Conservation (phyloP, 2,329 filamentous ascomycete species). For the Lomentospora prolificans region DNA sequence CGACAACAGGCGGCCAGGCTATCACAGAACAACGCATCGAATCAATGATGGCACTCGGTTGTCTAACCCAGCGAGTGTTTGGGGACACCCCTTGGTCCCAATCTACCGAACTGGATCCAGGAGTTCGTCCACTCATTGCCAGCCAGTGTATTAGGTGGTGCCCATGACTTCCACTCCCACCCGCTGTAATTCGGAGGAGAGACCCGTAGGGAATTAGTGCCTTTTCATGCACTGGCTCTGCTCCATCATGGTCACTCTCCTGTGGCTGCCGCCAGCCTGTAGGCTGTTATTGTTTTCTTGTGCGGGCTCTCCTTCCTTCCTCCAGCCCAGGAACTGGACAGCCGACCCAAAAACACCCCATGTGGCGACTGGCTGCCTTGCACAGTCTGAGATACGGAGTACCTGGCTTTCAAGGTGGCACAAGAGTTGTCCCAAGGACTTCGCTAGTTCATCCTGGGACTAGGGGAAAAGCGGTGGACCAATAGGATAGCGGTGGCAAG, state of each 20-base stretch:
- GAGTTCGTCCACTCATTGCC: too few relatives aligned
- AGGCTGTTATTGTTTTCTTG: too few relatives aligned
- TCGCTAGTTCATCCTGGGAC: conserved; percentile 6
- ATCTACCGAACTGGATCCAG: too few relatives aligned
- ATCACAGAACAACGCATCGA: too few relatives aligned
- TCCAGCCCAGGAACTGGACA: neutral
- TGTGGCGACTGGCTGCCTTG: too few relatives aligned
- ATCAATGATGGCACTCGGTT: too few relatives aligned
- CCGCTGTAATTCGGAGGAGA: neutral
- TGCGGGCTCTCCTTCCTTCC: neutral
- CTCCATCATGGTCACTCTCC: neutral
- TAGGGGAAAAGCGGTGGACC: neutral
- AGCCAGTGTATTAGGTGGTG: neutral
- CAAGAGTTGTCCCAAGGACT: conserved; percentile 2
- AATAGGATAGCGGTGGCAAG: neutral
- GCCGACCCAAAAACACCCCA: neutral
- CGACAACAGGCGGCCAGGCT: too few relatives aligned
- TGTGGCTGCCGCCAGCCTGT: neutral
- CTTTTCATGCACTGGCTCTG: neutral
- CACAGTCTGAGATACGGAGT: neutral
- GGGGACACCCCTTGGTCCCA: too few relatives aligned
- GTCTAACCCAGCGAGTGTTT: too few relatives aligned
- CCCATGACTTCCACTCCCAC: neutral
- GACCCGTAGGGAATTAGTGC: neutral
- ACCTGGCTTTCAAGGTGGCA: neutral